A percentile compares a stretch with the other conserved stretches of the same genome.
These are phyloP conservation scores for Aeminium ludgeri DNA, from an alignment of 495 filamentous ascomycete species.

Conservation along the genomic window DNA sequence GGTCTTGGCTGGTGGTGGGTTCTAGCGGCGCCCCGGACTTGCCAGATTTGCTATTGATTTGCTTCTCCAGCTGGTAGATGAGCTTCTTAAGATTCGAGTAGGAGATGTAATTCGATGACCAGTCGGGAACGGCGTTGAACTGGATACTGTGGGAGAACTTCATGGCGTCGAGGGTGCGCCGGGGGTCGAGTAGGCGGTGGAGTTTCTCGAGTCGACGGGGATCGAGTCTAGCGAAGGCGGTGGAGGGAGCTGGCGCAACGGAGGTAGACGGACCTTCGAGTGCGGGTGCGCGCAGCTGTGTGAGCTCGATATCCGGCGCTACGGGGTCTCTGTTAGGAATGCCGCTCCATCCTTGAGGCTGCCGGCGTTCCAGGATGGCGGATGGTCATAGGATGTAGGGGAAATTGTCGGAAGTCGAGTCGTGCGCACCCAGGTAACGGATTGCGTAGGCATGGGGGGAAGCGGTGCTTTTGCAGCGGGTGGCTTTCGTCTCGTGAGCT, in stretches of 20 bases:
- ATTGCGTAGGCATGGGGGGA: no score
- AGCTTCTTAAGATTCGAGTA: slow-evolving; percentile 96
- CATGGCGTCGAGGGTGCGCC: slow-evolving; percentile 50
- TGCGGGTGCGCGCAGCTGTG: slow-evolving; percentile 1
- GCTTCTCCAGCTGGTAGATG: slow-evolving; percentile 87
- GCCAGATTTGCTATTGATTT: slow-evolving; percentile 27
- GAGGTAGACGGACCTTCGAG: not conserved
- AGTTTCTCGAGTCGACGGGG: slow-evolving; percentile 25
- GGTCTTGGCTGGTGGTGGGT: slow-evolving; percentile 39
- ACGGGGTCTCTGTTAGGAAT: not conserved
- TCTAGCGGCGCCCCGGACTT: not conserved
- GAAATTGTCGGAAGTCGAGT: no score
- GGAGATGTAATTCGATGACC: slow-evolving; percentile 92
- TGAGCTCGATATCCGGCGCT: slow-evolving; percentile 5
- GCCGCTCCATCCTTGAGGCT: not conserved
- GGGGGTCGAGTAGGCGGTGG: slow-evolving; percentile 23
- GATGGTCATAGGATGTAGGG: not conserved
- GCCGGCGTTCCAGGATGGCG: slow-evolving; percentile 3
- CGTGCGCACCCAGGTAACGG: no score
- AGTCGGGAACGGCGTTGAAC: slow-evolving; percentile 98
- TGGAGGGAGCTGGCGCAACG: not conserved
- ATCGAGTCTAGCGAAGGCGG: not conserved
- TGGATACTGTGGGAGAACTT: slow-evolving; percentile 99
- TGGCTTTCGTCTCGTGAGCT: no score
- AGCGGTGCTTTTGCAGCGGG: no score